Evolutionary conservation across 306 rosid genomes (phyloP), one percentile per base, ranked within the genome.

Genomic region (Cyclanthera cordifolia): DNA sequence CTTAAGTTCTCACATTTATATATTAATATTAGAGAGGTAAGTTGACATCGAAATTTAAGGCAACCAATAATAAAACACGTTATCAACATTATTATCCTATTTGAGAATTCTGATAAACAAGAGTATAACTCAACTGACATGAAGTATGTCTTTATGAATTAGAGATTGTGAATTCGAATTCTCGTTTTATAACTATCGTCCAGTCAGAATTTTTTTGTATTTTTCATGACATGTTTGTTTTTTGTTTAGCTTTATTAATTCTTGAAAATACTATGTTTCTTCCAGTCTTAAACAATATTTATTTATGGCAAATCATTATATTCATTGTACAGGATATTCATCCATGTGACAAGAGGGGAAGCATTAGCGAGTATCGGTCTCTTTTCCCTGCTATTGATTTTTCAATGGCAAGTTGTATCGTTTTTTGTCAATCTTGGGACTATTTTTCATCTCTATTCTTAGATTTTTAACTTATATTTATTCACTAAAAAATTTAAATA

Each of bases 341-440:
- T 81, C 95, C 96, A 55, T 93, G 99, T 73, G 95, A 90, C 76
- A 90, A 93, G 85, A 88, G 99, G 82, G 81, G 95, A 78, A 86
- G 76, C 80, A 81, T 88, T 68, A 78, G 67, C 13, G 91, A 93
- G 74, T 93, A 93, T 72, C 79, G 23, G 55, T 50, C 80, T 70
- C 79, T 93, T 74, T 93, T 93, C 77, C 99, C 99, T 12, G 99
- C 91, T 19, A 66, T 93, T 79, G 91, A 90, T 82, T 93, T 93
- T 81, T 90, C 95, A 32, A 79, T 83, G 85, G 99, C 59, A 77
- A 76, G 88, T 72, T 71, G 17, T 23, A 15, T 56, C 17, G 2
- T 43, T 45, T 45, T 41, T 71, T 8, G 7, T 21, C 12, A 11
- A 23, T 41, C 24, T 20, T n/a, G 43, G n/a, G 43, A 25, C 50